phyloP scores from a whole-genome alignment of 306 rosid genomes.

The Corylus americana region DNA sequence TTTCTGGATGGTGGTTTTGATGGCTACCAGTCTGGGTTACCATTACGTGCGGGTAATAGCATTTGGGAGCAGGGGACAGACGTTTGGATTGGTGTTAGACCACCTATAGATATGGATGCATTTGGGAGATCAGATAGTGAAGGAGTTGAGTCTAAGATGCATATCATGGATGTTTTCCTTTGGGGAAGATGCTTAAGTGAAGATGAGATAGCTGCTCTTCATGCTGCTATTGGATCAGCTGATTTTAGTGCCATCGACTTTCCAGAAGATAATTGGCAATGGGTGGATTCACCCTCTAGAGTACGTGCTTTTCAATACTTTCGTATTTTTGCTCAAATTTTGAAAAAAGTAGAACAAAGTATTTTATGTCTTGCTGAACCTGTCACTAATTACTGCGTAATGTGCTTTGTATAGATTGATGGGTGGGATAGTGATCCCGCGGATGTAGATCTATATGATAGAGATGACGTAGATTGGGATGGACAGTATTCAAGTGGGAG shows the following conservation, averaged over 20 bases:
- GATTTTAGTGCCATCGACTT: conserved; percentile 69
- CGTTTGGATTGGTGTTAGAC: conserved; percentile 95
- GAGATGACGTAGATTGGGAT: conserved; percentile 99
- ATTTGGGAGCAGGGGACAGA: conserved; percentile 94
- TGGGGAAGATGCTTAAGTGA: conserved; percentile 99
- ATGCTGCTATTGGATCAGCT: conserved; percentile 71
- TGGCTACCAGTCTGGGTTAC: conserved; percentile 88
- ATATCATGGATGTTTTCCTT: conserved; percentile 92
- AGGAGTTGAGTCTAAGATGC: conserved; percentile 99
- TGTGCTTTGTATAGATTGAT: conserved; percentile 62
- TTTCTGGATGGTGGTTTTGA: conserved; percentile 96
- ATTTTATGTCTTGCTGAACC: conserved; percentile 14
- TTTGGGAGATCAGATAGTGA: conserved; percentile 99
- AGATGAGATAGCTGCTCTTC: conserved; percentile 90
- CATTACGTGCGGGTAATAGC: conserved; percentile 67
- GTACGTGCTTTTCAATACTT: conserved; percentile 41
- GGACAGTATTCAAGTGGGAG: conserved; percentile 99
- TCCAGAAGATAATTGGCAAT: conserved; percentile 94
- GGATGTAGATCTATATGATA: conserved; percentile 88
- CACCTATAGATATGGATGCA: conserved; percentile 93
- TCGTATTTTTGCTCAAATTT: neutral
- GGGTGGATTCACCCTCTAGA: conserved; percentile 95
- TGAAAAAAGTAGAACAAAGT: neutral
- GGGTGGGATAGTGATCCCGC: conserved; percentile 99
- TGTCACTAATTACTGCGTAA: conserved; percentile 33